These are phyloP conservation scores for Daphne laureola DNA, from an alignment of 441 rosid genomes.

Conservation along the genomic window DNA sequence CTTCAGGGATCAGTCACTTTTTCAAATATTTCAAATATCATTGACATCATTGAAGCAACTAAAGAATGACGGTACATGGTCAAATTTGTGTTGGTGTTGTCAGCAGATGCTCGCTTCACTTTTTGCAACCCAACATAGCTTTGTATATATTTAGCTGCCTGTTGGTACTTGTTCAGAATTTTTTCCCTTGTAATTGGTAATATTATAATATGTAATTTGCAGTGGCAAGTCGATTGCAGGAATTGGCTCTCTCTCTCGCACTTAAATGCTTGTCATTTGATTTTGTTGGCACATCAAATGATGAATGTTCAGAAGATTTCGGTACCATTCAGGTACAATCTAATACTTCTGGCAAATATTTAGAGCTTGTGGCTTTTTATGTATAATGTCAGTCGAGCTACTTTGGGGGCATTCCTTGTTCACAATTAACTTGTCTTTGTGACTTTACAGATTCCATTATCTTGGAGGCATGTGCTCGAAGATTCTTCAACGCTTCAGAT, in stretches of 20 bases:
- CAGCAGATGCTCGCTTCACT: background rate
- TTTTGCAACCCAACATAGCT: background rate
- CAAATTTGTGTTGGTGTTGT: slow-evolving; percentile 9
- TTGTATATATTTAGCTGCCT: slow-evolving; percentile 2
- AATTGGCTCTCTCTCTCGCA: slow-evolving; percentile 89
- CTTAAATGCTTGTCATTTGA: slow-evolving; percentile 94
- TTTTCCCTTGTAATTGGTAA: slow-evolving; percentile 1
- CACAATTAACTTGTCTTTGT: slow-evolving; percentile 9
- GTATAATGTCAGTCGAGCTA: slow-evolving; percentile 9
- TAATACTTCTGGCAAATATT: background rate
- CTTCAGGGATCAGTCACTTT: slow-evolving; percentile 92
- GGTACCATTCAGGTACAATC: slow-evolving; percentile 91
- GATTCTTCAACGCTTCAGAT: slow-evolving; percentile 92
- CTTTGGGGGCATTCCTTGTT: slow-evolving; percentile 12
- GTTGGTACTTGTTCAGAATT: background rate
- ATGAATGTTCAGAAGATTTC: slow-evolving; percentile 98
- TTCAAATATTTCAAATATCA: slow-evolving; percentile 92
- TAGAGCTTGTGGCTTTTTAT: background rate
- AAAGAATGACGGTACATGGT: slow-evolving; percentile 78
- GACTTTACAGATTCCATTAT: slow-evolving; percentile 63
- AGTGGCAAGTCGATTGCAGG: slow-evolving; percentile 79
- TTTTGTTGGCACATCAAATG: slow-evolving; percentile 94
- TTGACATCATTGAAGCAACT: slow-evolving; percentile 79
- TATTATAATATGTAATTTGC: slow-evolving; percentile 18
- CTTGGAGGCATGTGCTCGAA: slow-evolving; percentile 90